Evolutionary conservation across 352 stramenopile genomes (phyloP).

Genomic region (Pythium utonaiense): DNA sequence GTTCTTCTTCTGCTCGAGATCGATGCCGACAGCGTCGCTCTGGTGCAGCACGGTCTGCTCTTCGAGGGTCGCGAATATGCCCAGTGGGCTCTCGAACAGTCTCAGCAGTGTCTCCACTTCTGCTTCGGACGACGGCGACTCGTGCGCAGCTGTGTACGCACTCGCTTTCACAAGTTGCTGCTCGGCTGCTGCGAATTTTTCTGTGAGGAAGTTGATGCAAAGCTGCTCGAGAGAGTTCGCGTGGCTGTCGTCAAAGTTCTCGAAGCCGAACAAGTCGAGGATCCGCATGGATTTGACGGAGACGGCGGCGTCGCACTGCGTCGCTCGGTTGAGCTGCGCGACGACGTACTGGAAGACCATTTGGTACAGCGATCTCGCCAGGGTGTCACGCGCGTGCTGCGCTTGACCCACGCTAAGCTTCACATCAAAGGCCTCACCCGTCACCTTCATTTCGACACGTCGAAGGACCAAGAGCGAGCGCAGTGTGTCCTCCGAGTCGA

Average conservation of each 20-base stretch:
- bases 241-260: slow-evolving; percentile 35
- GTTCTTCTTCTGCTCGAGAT: slow-evolving; percentile 65
- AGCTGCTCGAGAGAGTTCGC: slow-evolving; percentile 75
- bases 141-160: neutral
- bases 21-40: slow-evolving; percentile 34
- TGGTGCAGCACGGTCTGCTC: slow-evolving; percentile 66
- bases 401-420: slow-evolving; percentile 44
- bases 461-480: slow-evolving; percentile 39
- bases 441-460: slow-evolving; percentile 39
- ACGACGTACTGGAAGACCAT: slow-evolving; percentile 45
- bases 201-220: slow-evolving; percentile 81
- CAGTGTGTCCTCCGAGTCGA: slow-evolving; percentile 1
- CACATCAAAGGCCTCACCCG: slow-evolving; percentile 53
- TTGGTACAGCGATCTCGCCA: slow-evolving; percentile 60
- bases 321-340: slow-evolving; percentile 38
- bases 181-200: slow-evolving; percentile 62
- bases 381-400: slow-evolving; percentile 42
- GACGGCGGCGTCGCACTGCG: neutral
- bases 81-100: slow-evolving; percentile 43
- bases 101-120: neutral
- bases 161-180: slow-evolving; percentile 12
- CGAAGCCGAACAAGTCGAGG: slow-evolving; percentile 74
- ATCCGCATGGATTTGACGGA: slow-evolving; percentile 33
- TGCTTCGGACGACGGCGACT: neutral
- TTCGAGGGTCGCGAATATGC: slow-evolving; percentile 65